Percentiles rank a stretch among this genome's conserved stretches.
These are phyloP conservation scores for Monascus ruber DNA, from an alignment of 2,329 filamentous ascomycete species.

Conservation along the genomic window DNA sequence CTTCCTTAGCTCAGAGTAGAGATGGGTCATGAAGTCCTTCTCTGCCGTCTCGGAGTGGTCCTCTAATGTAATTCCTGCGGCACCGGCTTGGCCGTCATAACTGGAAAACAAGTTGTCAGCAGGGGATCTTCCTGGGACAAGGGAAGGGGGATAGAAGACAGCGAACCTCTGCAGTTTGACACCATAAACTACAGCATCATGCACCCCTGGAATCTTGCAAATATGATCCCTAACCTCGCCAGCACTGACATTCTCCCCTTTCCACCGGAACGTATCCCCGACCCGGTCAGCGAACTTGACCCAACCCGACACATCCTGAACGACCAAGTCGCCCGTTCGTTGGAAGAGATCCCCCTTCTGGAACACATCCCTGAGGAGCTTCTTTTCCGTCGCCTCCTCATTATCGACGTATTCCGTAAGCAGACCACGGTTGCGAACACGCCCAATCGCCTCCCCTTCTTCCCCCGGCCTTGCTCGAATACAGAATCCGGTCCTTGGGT, in stretches of 20 bases:
- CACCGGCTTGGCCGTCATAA: slow-evolving; percentile 40
- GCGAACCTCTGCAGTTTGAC: slow-evolving; percentile 30
- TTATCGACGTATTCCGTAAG: slow-evolving; percentile 34
- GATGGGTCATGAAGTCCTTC: slow-evolving; percentile 23
- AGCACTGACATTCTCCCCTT: slow-evolving; percentile 38
- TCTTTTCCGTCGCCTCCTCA: slow-evolving; percentile 32
- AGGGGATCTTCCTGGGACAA: neutral
- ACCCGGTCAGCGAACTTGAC: slow-evolving; percentile 35
- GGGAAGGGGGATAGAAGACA: neutral
- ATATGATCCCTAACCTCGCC: slow-evolving; percentile 37
- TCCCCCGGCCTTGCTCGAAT: slow-evolving; percentile 25
- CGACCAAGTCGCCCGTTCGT: slow-evolving; percentile 35
- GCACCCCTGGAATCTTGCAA: slow-evolving; percentile 27
- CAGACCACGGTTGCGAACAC: slow-evolving; percentile 28
- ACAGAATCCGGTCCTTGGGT: slow-evolving; percentile 36
- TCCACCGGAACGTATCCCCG: slow-evolving; percentile 29
- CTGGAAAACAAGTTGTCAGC: slow-evolving; percentile 11
- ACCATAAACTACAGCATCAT: slow-evolving; percentile 36
- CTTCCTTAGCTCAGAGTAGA: slow-evolving; percentile 29
- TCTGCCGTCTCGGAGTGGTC: slow-evolving; percentile 17
- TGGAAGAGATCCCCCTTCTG: slow-evolving; percentile 36
- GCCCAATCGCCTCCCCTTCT: slow-evolving; percentile 36
- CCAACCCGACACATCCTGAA: slow-evolving; percentile 32
- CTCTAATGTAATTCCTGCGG: slow-evolving; percentile 35
- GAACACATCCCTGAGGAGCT: slow-evolving; percentile 34